These are phyloP conservation scores for Sporothrix luriei DNA, from an alignment of 2,329 filamentous ascomycete species.

Conservation along the genomic window DNA sequence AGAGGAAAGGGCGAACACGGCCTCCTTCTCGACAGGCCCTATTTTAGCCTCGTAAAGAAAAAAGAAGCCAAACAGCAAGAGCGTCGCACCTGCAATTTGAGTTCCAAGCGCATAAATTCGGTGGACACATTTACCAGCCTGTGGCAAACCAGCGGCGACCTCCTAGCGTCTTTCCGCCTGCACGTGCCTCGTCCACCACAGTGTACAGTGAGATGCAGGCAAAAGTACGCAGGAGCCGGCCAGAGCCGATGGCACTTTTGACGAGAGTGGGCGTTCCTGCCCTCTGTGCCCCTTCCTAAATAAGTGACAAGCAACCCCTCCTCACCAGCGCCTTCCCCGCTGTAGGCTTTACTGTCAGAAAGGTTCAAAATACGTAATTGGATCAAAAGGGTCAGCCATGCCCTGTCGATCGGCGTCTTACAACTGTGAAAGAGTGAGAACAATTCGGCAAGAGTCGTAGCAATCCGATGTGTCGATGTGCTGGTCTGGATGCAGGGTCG, in stretches of 20 bases:
- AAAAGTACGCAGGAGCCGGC: slow-evolving; percentile 7
- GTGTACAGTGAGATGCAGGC: neutral
- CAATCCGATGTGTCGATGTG: neutral
- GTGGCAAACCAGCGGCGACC: slow-evolving; percentile 23
- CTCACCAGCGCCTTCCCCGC: neutral
- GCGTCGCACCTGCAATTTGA: no score
- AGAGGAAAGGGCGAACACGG: slow-evolving; percentile 28
- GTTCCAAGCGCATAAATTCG: slow-evolving; percentile 5
- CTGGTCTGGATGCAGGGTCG: neutral
- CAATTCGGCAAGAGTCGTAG: neutral
- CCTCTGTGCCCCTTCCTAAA: neutral
- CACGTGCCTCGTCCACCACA: slow-evolving; percentile 8
- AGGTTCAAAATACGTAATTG: no score
- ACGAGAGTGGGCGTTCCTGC: neutral
- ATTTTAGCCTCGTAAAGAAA: neutral
- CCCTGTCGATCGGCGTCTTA: slow-evolving; percentile 11
- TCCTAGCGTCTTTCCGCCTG: slow-evolving; percentile 23
- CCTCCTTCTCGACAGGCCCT: neutral
- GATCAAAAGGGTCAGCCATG: neutral
- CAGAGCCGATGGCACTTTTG: slow-evolving; percentile 20
- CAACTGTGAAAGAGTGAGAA: slow-evolving; percentile 5
- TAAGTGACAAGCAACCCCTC: slow-evolving; percentile 5
- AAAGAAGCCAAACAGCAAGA: neutral
- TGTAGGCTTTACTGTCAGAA: no score
- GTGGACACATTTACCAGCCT: slow-evolving; percentile 11